A percentile compares a stretch with the other conserved stretches of the same genome.
phyloP scores from a whole-genome alignment of 805 yeast genomes.

The Zygoascus biomembranicola region DNA sequence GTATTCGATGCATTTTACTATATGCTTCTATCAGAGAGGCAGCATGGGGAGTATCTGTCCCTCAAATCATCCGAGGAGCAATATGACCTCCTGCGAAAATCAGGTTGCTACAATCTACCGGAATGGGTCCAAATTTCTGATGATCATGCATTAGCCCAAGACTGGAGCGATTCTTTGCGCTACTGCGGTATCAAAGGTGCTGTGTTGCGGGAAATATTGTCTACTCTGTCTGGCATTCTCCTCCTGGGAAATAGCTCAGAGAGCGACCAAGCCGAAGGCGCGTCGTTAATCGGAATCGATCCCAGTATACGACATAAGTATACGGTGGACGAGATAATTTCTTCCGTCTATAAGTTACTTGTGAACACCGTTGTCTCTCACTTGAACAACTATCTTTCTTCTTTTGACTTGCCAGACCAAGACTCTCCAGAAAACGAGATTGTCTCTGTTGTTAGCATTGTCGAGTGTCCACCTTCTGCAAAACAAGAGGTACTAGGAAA shows the following conservation, averaged over 20 bases:
- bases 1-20: constrained; percentile 32
- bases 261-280: constrained; percentile 33
- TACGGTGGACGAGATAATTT: constrained; percentile 26
- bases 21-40: constrained; percentile 25
- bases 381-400: constrained; percentile 28
- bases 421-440: constrained; percentile 22
- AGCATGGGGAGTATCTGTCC: constrained; percentile 22
- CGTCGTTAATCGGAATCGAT: constrained; percentile 32
- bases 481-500: constrained; percentile 22
- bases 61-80: constrained; percentile 23
- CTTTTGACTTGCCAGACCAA: constrained; percentile 19
- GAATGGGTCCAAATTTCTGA: constrained; percentile 31
- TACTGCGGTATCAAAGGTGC: constrained; percentile 30
- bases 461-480: constrained; percentile 25
- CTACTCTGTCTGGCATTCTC: constrained; percentile 32
- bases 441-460: constrained; percentile 30
- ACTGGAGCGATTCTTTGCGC: constrained; percentile 32
- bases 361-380: constrained; percentile 26
- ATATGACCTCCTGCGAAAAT: constrained; percentile 24
- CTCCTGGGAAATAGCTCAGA: constrained; percentile 28
- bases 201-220: constrained; percentile 25
- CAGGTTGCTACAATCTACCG: constrained; percentile 26
- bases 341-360: constrained; percentile 28
- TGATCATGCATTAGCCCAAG: constrained; percentile 32
- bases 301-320: constrained; percentile 21